Base-by-base conservation (phyloP, 768 basidiomycete species). In the Boletus reticulatus region DNA sequence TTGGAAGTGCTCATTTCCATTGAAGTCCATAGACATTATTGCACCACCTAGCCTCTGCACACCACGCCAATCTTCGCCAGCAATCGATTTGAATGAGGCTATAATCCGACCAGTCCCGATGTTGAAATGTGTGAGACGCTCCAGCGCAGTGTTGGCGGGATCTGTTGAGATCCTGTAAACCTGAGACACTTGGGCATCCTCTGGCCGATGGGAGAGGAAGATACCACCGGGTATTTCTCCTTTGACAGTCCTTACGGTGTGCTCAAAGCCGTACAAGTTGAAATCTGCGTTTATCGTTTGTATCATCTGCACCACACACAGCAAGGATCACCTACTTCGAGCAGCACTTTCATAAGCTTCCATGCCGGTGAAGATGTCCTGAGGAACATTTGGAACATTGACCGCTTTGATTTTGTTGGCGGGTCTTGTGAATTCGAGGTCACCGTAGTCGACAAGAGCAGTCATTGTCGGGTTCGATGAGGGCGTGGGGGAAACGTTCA, bases 61-160 rank as follows among this genome's bases (percentile, higher is more conserved):
- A 9, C 76, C 74, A 42, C 73, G 66, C 76, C 75, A 77, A 52
- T 77, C 73, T n/a, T 77, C 77, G 6, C 73, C 74, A 17, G 43
- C 43, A 31, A 78, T 69, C 1, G 73, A 53, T 31, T n/a, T 19
- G 50, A 75, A 74, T 5, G 52, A 48, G 16, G 60, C 60, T 55
- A 78, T 71, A 9, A 61, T 72, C 17, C 76, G 65, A 8, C 77
- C 76, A 1, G 70, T 65, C 32, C 69, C 72, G n/a, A 76, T 57
- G 50, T 77, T 65, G 52, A 78, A 77, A 62, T 75, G 57, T 3
- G 76, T 75, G 62, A 77, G 60, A 41, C 76, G 67, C 24, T 72
- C 65, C 16, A 74, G 53, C n/a, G 63, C 63, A 14, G 57, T 58
- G 27, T 59, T 56, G 24, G 53, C 36, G 1, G 73, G 57, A 34